These are phyloP conservation scores for Citrus sinensis DNA, from an alignment of 345 rosid species.

Conservation along the genomic window DVS_A1.0 CM039163.1:2989001-2989500, in stretches of 20 bases:
- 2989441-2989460: constrained; percentile 35
- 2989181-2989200: constrained; percentile 59
- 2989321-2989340: constrained; percentile 58
- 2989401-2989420: constrained; percentile 60
- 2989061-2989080: constrained; percentile 60
- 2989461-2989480: constrained; percentile 83
- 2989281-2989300: not conserved
- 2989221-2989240: constrained; percentile 46
- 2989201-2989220: constrained; percentile 36
- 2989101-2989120: constrained; percentile 46
- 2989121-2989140: constrained; percentile 28
- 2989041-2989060: constrained; percentile 46
- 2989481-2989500: constrained; percentile 63
- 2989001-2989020: constrained; percentile 47
- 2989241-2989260: constrained; percentile 35
- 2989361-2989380: constrained; percentile 39
- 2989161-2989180: constrained; percentile 27
- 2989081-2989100: constrained; percentile 44
- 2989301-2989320: constrained; percentile 47
- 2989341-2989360: constrained; percentile 41
- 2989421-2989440: constrained; percentile 68
- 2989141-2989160: constrained; percentile 51
- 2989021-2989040: constrained; percentile 46
- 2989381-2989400: constrained; percentile 43
- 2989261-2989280: constrained; percentile 38